Evolutionary conservation across 2,329 filamentous ascomycete genomes (phyloP), one percentile per base, ranked within the genome.

Genomic region (Diaporthe sp.): DNA sequence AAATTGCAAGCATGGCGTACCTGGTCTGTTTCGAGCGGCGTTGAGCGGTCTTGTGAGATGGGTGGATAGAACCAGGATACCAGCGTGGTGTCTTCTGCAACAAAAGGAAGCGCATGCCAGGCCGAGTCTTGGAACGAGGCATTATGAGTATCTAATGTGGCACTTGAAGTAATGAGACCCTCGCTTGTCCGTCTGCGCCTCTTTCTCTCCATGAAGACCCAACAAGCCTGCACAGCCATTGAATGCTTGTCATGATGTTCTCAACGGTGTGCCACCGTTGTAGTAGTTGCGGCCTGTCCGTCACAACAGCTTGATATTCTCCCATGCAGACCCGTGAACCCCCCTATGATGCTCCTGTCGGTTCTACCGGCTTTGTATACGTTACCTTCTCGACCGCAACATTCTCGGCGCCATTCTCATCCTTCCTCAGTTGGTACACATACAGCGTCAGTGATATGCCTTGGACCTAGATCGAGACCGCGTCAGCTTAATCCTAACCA

Each of bases 401-500:
- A 76, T 93, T 95, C 84, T 96, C 94, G 49, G 90, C 90, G 22
- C 94, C 94, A 79, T 94, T 92, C 74, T 90, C 92, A 80, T 95
- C 94, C 82, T 93, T 95, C 83, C 93, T 91, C 81, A 96, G 85
- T 83, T 96, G 94, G 83, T 98, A 98, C 72, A 98, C 96, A 84
- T 98, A 98, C 68, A 98, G 89, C 76, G 97, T 97, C 79, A 98
- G 90, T 22, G 97, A 97, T 83, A 98, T 97, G 44, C 96, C 96
- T 90, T 98, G 96, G 49, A 98, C 95, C 95, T 98, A 80, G 79
- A n/a, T 53, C 37, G 22, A 22, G 8, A 42, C 13, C 62, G 34
- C 22, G 71, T 76, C 55, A 70, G 62, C 53, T 55, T 19, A 55
- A n/a, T 5, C 37, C 25, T 17, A 46, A 31, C 34, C 28, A 34